Base-by-base conservation (phyloP, 768 basidiomycete species). In the Gloeopeniophorella convolvens region DNA sequence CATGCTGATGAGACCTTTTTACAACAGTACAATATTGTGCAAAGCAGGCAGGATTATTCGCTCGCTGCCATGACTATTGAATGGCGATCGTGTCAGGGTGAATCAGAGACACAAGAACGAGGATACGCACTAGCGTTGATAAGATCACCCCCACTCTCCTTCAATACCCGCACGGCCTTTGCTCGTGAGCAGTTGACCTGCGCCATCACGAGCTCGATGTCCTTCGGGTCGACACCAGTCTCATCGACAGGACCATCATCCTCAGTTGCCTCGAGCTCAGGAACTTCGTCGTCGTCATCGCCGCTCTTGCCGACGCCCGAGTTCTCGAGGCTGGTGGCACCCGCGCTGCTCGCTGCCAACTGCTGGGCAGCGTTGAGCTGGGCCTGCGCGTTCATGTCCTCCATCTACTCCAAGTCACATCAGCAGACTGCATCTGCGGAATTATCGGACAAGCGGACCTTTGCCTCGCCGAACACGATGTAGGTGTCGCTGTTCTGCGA, bases 381-480 rank as follows among this genome's bases (percentile, higher is more conserved):
- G 35, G 85, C 83, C 60, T 84, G 80, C 15, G 82, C 75, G 70
- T 84, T 89, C 80, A 88, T 84, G 62, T 92, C 89, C 71, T 93
- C 90, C 58, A 89, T 83, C 86, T 89, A 55, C 3, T 32, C 26
- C 26, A 31, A 5, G 33, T 32, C 27, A 35, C 13, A 32, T 39
- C 13, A 18, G 33, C 6, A 26, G 28, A 20, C 10, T 53, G 10
- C 12, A 34, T n/a, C 9, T 12, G 37, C 43, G 24, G 23, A 36
- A 27, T 21, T 16, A 10, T 16, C 9, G 10, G 30, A 46, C 27
- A 13, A 55, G 53, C 61, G 54, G 40, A 85, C 85, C 81, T 92
- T 92, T 48, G 89, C 94, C 76, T 98, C 96, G 57, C 96, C 96
- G 62, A 98, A 99, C 57, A 99, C 93, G 66, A 99, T 91, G 77